Percentiles rank a stretch among this genome's conserved stretches.
Evolutionary conservation across 768 basidiomycete species (phyloP).

Genomic region (Asterophora parasitica): DNA sequence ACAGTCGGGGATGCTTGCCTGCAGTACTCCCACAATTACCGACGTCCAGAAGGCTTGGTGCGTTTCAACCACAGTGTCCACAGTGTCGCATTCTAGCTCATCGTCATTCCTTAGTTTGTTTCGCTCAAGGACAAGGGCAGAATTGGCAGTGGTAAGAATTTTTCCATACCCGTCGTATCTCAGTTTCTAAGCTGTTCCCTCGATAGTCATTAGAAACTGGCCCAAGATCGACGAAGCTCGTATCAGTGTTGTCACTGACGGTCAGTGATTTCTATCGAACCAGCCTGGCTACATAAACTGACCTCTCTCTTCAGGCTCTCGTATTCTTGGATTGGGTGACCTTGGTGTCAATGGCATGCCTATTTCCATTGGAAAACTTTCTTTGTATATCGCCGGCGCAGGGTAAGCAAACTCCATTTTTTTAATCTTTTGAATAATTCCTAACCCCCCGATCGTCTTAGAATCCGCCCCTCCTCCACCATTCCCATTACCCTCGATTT

Average conservation of each 20-base stretch:
- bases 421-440: slow-evolving; percentile 1
- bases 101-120: slow-evolving; percentile 46
- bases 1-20: slow-evolving; percentile 90
- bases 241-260: slow-evolving; percentile 91
- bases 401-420: slow-evolving; percentile 45
- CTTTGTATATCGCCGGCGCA: slow-evolving; percentile 85
- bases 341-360: slow-evolving; percentile 83
- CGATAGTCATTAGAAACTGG: slow-evolving; percentile 64
- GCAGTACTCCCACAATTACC: slow-evolving; percentile 75
- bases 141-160: slow-evolving; percentile 44
- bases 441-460: slow-evolving; percentile 19
- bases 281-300: background rate
- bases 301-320: slow-evolving; percentile 49
- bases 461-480: slow-evolving; percentile 72
- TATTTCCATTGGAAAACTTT: slow-evolving; percentile 89
- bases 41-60: slow-evolving; percentile 71
- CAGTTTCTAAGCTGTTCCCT: background rate
- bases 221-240: slow-evolving; percentile 69
- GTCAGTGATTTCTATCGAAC: slow-evolving; percentile 29
- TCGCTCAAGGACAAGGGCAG: slow-evolving; percentile 82
- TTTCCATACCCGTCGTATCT: background rate
- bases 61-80: slow-evolving; percentile 13
- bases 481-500: slow-evolving; percentile 85
- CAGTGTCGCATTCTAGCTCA: slow-evolving; percentile 15
- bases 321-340: slow-evolving; percentile 86